phyloP scores from a whole-genome alignment of 1,284 basidiomycete genomes.

The Tylopilus orsonianus region DNA sequence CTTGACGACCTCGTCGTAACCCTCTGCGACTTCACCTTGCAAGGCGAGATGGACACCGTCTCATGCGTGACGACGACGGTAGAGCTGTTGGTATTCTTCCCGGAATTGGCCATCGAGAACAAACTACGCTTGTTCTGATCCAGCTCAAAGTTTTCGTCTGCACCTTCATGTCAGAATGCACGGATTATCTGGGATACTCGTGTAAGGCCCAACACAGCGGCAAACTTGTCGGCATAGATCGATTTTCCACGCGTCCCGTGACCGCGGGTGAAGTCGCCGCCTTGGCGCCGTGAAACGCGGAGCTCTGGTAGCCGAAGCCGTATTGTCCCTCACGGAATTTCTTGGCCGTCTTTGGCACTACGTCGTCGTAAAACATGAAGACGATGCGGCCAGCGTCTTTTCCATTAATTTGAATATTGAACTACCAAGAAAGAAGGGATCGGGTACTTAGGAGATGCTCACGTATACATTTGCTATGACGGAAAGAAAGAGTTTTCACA shows the following conservation, averaged over 20 bases:
- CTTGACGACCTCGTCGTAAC: constrained; percentile 63
- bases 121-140: constrained; percentile 85
- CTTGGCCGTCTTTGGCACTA: constrained; percentile 71
- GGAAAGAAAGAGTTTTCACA: neutral
- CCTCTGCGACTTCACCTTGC: constrained; percentile 68
- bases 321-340: constrained; percentile 90
- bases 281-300: constrained; percentile 78
- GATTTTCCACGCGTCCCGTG: constrained; percentile 92
- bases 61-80: no score
- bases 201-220: constrained; percentile 37
- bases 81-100: constrained; percentile 62
- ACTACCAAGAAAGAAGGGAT: constrained; percentile 41
- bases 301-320: constrained; percentile 65
- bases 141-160: constrained; percentile 84
- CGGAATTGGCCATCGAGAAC: constrained; percentile 88
- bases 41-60: no score
- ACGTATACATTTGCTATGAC: constrained; percentile 48
- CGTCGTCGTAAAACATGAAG: constrained; percentile 79
- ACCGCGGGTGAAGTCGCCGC: constrained; percentile 67
- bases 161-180: constrained; percentile 1
- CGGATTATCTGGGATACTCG: no score
- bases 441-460: constrained; percentile 18
- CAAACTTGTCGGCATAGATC: constrained; percentile 88
- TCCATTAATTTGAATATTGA: constrained; percentile 74
- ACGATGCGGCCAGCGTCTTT: constrained; percentile 68